Percentiles rank a stretch among this genome's conserved stretches.
phyloP scores from a whole-genome alignment of 1,284 basidiomycete species.

The Rhodotorula mucilaginosa region DNA sequence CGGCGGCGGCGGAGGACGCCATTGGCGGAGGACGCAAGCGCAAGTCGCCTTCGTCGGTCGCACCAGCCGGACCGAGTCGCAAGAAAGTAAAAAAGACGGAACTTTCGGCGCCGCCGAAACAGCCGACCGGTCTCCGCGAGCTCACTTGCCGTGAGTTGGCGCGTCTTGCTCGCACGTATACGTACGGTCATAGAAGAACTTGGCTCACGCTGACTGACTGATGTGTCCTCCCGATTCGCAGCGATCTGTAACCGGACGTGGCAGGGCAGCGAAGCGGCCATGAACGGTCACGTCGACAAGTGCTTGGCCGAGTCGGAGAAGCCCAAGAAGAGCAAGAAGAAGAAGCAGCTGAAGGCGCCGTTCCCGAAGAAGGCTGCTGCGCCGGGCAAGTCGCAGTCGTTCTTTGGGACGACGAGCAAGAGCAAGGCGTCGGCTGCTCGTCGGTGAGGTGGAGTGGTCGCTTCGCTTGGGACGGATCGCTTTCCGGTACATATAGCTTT shows the following conservation, averaged over 20 bases:
- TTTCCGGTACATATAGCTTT: not conserved
- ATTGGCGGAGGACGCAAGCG: not conserved
- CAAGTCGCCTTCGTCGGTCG: not conserved
- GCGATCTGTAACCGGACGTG: conserved; percentile 28
- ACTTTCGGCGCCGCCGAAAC: not conserved
- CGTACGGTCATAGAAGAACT: no score
- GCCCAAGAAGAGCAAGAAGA: not conserved
- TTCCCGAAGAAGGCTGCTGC: not conserved
- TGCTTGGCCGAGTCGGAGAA: not conserved
- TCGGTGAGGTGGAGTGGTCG: not conserved
- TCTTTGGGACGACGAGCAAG: not conserved
- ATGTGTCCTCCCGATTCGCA: not conserved
- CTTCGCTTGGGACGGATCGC: not conserved
- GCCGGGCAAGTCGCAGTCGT: not conserved
- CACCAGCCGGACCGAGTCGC: not conserved
- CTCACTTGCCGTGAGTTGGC: conserved; percentile 1
- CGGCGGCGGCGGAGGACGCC: no score
- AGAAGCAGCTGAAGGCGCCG: not conserved
- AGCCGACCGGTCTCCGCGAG: not conserved
- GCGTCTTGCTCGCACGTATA: no score
- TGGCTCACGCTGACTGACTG: not conserved
- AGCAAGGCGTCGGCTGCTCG: no score
- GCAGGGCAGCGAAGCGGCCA: conserved; percentile 28
- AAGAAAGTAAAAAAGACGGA: not conserved
- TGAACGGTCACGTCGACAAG: conserved; percentile 30